These are phyloP conservation scores for Diospyros lotus DNA, from an alignment of 148 eudicot genomes.

Conservation along the genomic window DNA sequence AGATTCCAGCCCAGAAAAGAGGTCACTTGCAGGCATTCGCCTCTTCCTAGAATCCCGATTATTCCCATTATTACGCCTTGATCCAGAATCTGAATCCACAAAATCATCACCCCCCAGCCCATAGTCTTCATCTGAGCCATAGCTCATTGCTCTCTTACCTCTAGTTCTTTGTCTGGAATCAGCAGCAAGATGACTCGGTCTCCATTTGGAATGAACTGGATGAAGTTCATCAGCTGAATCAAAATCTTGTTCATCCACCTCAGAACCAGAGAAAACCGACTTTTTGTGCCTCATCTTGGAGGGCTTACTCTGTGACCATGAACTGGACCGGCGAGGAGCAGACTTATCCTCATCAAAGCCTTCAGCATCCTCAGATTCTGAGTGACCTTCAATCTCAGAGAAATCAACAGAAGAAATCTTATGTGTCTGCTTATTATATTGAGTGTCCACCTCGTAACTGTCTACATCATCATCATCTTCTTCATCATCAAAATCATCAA, in stretches of 20 bases:
- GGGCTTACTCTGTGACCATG: conserved; percentile 24
- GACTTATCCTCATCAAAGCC: conserved; percentile 23
- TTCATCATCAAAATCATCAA: conserved; percentile 91
- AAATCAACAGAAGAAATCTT: conserved; percentile 52
- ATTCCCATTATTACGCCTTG: conserved; percentile 23
- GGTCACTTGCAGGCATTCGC: conserved; percentile 17
- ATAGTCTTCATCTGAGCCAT: conserved; percentile 52
- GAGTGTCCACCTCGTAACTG: conserved; percentile 70
- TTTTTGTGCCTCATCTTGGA: conserved; percentile 26
- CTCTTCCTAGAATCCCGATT: conserved; percentile 22
- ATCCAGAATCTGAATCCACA: conserved; percentile 24
- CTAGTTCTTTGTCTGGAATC: conserved; percentile 38
- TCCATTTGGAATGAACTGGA: conserved; percentile 67
- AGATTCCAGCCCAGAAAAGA: conserved; percentile 28
- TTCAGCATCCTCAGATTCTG: conserved; percentile 53
- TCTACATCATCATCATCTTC: conserved; percentile 71
- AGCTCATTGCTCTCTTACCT: conserved; percentile 23
- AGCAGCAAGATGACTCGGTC: conserved; percentile 60
- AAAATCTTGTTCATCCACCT: conserved; percentile 45
- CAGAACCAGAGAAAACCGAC: conserved; percentile 34
- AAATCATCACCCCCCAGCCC: conserved; percentile 49
- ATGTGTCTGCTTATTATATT: conserved; percentile 29
- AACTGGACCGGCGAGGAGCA: conserved; percentile 23
- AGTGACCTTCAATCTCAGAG: conserved; percentile 74
- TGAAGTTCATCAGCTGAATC: conserved; percentile 66